Conservation (phyloP, 2,329 filamentous ascomycete species). For the Pezicula neosporulosa region DNA sequence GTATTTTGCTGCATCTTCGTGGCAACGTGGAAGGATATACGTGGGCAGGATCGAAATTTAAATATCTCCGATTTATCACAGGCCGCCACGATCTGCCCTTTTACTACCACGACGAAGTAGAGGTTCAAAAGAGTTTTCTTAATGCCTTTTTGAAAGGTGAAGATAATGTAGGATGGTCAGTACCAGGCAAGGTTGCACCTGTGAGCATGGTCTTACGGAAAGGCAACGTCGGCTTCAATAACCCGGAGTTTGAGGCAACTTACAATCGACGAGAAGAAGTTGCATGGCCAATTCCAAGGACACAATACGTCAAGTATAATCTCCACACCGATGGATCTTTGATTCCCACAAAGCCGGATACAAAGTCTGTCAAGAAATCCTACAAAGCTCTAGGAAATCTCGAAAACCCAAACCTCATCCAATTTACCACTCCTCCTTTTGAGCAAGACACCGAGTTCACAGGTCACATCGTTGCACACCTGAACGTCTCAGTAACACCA, state of each 20-base stretch:
- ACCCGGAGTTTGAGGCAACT: slow-evolving; percentile 54
- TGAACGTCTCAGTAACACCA: slow-evolving; percentile 49
- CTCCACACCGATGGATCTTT: slow-evolving; percentile 30
- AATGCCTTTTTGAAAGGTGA: slow-evolving; percentile 69
- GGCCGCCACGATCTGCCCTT: slow-evolving; percentile 71
- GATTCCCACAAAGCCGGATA: slow-evolving; percentile 1
- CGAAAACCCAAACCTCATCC: slow-evolving; percentile 46
- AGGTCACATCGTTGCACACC: slow-evolving; percentile 59
- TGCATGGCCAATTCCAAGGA: slow-evolving; percentile 66
- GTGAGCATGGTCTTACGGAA: slow-evolving; percentile 61
- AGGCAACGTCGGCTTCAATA: slow-evolving; percentile 64
- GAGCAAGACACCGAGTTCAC: slow-evolving; percentile 64
- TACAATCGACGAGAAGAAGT: slow-evolving; percentile 54
- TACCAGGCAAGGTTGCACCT: slow-evolving; percentile 52
- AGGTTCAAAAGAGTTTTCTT: slow-evolving; percentile 64
- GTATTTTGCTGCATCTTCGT: slow-evolving; percentile 64
- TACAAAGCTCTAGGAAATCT: slow-evolving; percentile 58
- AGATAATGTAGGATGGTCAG: slow-evolving; percentile 58
- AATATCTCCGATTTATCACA: slow-evolving; percentile 67
- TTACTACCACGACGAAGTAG: slow-evolving; percentile 67
- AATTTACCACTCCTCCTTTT: slow-evolving; percentile 55
- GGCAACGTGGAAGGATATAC: slow-evolving; percentile 66
- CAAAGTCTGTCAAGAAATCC: slow-evolving; percentile 37
- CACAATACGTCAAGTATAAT: slow-evolving; percentile 59
- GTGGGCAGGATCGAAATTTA: slow-evolving; percentile 61